Evolutionary conservation across 352 stramenopile genomes (phyloP).

Genomic region (Phytophthora colocasiae): DNA sequence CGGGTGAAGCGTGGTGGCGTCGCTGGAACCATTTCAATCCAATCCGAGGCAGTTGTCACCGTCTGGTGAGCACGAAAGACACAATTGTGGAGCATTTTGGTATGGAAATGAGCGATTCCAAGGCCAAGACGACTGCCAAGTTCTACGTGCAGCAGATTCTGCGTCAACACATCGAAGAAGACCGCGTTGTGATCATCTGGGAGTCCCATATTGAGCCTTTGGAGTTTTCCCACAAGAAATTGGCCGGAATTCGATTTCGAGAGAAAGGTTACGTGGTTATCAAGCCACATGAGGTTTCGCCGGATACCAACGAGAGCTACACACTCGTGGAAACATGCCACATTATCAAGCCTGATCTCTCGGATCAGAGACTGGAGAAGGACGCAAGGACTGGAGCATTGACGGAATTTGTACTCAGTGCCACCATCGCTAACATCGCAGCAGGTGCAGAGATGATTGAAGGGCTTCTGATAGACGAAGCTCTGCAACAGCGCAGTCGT

Average conservation of each 20-base stretch:
- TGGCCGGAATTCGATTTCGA: conserved; percentile 41
- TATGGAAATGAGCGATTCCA: conserved; percentile 60
- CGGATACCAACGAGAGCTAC: conserved; percentile 23
- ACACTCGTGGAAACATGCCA: conserved; percentile 61
- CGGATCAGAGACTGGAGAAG: conserved; percentile 32
- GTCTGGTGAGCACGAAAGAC: conserved; percentile 36
- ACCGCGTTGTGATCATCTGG: conserved; percentile 69
- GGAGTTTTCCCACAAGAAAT: conserved; percentile 60
- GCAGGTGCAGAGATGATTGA: conserved; percentile 59
- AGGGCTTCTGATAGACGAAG: conserved; percentile 41
- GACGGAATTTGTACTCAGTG: conserved; percentile 52
- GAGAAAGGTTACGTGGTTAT: conserved; percentile 73
- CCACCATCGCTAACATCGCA: conserved; percentile 44
- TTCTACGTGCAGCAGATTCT: conserved; percentile 67
- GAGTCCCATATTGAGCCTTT: conserved; percentile 62
- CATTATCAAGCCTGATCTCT: conserved; percentile 60
- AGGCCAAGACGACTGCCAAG: conserved; percentile 46
- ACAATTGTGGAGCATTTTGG: conserved; percentile 52
- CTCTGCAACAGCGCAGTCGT: conserved; percentile 25
- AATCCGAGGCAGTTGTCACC: conserved; percentile 22
- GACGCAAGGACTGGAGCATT: conserved; percentile 44
- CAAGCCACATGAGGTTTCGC: conserved; percentile 36
- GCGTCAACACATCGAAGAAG: conserved; percentile 55
- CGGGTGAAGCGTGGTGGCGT: conserved; percentile 47
- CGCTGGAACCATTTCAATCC: conserved; percentile 51